Evolutionary conservation across 345 rosid species (phyloP), one percentile per base, ranked within the genome.

Genomic region (Citrus medica): DNA sequence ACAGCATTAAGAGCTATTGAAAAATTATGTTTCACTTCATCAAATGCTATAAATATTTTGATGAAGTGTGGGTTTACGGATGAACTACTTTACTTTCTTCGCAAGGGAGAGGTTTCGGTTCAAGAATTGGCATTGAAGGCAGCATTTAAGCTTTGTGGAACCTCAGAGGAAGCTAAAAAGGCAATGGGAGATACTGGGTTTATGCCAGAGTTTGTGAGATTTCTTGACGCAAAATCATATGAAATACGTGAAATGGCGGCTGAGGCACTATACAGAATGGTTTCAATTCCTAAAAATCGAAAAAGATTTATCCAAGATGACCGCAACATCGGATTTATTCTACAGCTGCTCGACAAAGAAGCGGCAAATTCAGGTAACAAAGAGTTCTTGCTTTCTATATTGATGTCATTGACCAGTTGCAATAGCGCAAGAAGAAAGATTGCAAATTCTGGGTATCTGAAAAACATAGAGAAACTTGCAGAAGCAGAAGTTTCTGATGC

Each of bases 401-500:
- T 95, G 77, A 83, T 87, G 89, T 87, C 95, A 6, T 83, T 95
- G 70, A 90, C 96, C 9, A 85, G 87, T 71, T 90, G 97, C 81
- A 88, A 85, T 38, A 87, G 90, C 69, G 96, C 90, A 53, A 91
- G 97, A 83, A 93, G 89, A 60, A 93, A 93, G 87, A 93, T 93
- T 65, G 93, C 81, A 24, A 81, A 65, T 79, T 95, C 98, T 35
- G 94, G 94, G 56, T 91, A 90, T 74, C 69, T 92, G 83, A 95
- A 92, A 85, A 90, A 84, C 87, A 87, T 95, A 58, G 97, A 92
- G 80, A 95, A 93, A 82, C 88, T 95, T 68, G 94, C 99, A 19
- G 97, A 89, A 75, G 91, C 91, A 17, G 97, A 93, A 79, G 94
- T 86, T 60, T 77, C 83, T 10, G 99, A 91, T 79, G 99, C 97